These are phyloP conservation scores for Aspergillus brasiliensis DNA, from an alignment of 2,329 filamentous ascomycete species.

Conservation along the genomic window DNA sequence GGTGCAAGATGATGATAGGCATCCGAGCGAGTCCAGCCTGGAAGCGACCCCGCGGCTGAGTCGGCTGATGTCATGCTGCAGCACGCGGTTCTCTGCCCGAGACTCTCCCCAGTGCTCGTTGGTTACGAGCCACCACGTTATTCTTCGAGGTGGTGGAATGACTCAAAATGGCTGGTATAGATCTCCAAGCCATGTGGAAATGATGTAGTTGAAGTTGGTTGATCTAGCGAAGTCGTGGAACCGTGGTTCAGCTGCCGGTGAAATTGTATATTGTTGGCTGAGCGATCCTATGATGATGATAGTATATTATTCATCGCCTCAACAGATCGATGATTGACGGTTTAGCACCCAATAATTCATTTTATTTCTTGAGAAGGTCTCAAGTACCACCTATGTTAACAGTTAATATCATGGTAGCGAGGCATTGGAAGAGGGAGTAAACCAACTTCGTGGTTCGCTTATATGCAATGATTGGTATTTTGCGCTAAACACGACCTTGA, in stretches of 20 bases:
- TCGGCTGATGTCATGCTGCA: slow-evolving; percentile 35
- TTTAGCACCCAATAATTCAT: too few species aligned
- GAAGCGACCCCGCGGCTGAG: slow-evolving; percentile 27
- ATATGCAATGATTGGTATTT: too few species aligned
- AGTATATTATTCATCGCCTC: too few species aligned
- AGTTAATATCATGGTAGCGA: too few species aligned
- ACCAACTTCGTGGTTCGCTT: too few species aligned
- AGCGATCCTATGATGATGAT: too few species aligned
- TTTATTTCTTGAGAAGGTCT: too few species aligned
- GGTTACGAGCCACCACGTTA: neutral
- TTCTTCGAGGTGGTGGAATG: neutral
- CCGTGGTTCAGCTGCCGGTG: neutral
- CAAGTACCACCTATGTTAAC: too few species aligned
- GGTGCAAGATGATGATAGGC: slow-evolving; percentile 2
- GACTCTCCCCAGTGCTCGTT: neutral
- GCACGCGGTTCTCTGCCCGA: slow-evolving; percentile 49
- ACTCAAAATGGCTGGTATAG: neutral
- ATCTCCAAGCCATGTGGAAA: neutral
- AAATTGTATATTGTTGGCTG: neutral
- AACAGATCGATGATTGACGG: too few species aligned
- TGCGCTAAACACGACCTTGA: too few species aligned
- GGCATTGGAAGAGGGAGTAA: too few species aligned
- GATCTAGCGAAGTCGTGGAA: neutral
- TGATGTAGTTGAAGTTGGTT: neutral
- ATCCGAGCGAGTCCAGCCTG: slow-evolving; percentile 9